Base-by-base conservation (phyloP, 1,139 yeast species). In the Martiniozyma asiatica region DNA sequence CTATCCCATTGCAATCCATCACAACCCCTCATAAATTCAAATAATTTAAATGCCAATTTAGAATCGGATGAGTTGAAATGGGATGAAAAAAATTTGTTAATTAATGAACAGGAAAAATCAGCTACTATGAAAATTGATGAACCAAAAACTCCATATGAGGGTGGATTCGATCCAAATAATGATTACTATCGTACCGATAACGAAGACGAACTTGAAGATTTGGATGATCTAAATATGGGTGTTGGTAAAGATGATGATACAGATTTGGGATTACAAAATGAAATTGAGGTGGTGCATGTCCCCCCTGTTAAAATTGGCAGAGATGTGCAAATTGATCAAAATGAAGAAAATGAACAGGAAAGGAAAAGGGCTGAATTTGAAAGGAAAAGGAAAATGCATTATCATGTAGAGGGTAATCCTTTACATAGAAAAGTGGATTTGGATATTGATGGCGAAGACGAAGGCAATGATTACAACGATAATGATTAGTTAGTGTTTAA, bases 141-240 rank as follows among this genome's bases (percentile, higher is more conserved):
- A 55, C 98, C 98, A 22, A 89, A 89, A 61, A 89, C 98, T 2
- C 98, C 98, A 3, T 89, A 80, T 50, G 94, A 82, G 50, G 94
- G 94, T 14, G 94, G 96, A 0, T 80, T 82, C 26, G 80, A 82
- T 44, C 93, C 92, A 3, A 68, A 72, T 35, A 69, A 74, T 9
- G 96, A 87, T 43, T 92, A 87, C 50, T 85, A 85, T 50, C 66
- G 72, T 40, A 68, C 68, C 3, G 87, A n/a, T n/a, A n/a, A n/a
- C n/a, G 36, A 35, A n/a, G 35, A 32, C 5, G 41, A 63, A 30
- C 69, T 68, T 6, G 63, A 58, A 25, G 54, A 46, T 14, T 68
- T 61, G 29, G n/a, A n/a, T n/a, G 58, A 53, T 9, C 32, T 32
- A 8, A 39, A 32, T 21, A 68, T 61, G 12, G 63, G 54, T 22